Evolutionary conservation across 192 early-diverging fungal genomes (phyloP).

Genomic region (Entophlyctis luteolus): DNA sequence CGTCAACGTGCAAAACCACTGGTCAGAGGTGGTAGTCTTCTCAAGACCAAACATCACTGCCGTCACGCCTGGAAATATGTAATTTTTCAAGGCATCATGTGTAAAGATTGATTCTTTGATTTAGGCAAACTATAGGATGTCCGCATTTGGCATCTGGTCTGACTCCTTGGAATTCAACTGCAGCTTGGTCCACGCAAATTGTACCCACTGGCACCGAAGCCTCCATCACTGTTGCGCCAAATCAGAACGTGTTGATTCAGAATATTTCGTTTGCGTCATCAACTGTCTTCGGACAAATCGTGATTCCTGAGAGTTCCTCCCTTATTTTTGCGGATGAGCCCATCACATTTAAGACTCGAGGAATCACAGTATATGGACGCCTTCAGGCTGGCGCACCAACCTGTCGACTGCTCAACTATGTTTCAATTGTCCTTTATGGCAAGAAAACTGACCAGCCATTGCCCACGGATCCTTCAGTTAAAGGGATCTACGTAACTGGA

Average conservation of each 20-base stretch:
- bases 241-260: not conserved
- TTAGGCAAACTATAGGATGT: not conserved
- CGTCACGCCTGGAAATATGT: slow-evolving; percentile 9
- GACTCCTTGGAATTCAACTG: slow-evolving; percentile 13
- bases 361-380: not conserved
- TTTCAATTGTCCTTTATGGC: slow-evolving; percentile 20
- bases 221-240: not conserved
- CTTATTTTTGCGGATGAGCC: not conserved
- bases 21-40: slow-evolving; percentile 27
- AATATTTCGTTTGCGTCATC: not conserved
- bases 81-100: too few relatives aligned
- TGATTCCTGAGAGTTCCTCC: not conserved
- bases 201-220: slow-evolving; percentile 11
- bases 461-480: slow-evolving; percentile 1
- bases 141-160: slow-evolving; percentile 16
- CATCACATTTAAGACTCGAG: not conserved
- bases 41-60: slow-evolving; percentile 16
- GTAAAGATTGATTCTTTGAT: not conserved
- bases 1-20: slow-evolving; percentile 30
- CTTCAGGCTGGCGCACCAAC: slow-evolving; percentile 5
- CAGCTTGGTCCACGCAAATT: slow-evolving; percentile 7
- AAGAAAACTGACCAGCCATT: slow-evolving; percentile 8
- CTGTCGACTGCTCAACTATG: slow-evolving; percentile 20
- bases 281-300: not conserved
- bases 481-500: slow-evolving; percentile 17